Base-by-base conservation (phyloP, 2,329 filamentous ascomycete species). In the Amylocarpus encephaloides region DNA sequence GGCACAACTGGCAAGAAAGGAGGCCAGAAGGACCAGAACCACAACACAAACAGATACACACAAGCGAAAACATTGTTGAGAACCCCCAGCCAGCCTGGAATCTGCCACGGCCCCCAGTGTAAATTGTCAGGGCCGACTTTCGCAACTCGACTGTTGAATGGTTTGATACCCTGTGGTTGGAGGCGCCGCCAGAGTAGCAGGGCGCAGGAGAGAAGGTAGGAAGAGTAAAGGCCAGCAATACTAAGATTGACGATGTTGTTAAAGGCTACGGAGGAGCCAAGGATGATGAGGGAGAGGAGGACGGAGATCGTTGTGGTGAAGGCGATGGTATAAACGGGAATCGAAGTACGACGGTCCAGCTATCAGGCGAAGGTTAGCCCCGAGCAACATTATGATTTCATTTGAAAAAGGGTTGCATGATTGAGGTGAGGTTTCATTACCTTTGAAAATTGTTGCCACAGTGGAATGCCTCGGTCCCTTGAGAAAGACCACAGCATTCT, bases 221-320 rank as follows among this genome's bases (percentile, higher is more conserved):
- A 52, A 6, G 26, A 41, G 12, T 49, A 54, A 6, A 54, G 42
- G 13, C 48, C 44, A 6, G 45, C 30, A 13, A 54, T 40, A 7
- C 43, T 38, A 6, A 79, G 64, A 1, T 73, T 76, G 11, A 73
- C 68, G 48, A 78, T 70, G 47, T 71, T 73, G 55, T 76, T 75
- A 59, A 78, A 75, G 3, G 73, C 76, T 1, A 69, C 69, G 1
- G 68, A 62, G 7, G 70, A 75, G 33, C 72, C 74, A 50, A 77
- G 71, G 60, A 73, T 75, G 65, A 77, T 77, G 6, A 57, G 18
- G 15, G 35, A 33, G 19, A 57, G 52, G 9, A 57, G 22, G 12
- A 50, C 29, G 13, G 43, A 22, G 29, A 52, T 48, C 1, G 13
- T 19, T 18, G 46, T 36, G 5, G 47, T 48, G 12, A 30, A 10